Percentiles rank a stretch among this genome's conserved stretches.
phyloP scores from a whole-genome alignment of 208 protist species.

The Wallacemonas rigidus region DNA sequence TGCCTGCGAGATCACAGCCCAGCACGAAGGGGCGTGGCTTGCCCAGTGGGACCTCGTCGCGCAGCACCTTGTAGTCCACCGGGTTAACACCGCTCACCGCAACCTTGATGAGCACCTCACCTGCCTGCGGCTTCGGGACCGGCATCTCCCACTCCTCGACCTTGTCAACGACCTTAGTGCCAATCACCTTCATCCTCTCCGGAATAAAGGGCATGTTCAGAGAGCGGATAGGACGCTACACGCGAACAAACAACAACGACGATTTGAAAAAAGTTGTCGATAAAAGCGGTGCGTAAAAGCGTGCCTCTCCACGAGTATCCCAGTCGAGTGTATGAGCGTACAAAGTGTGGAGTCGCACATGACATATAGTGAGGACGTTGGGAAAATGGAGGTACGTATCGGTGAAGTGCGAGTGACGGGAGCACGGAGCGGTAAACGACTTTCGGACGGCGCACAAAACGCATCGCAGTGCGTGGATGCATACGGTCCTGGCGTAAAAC shows the following conservation, averaged over 20 bases:
- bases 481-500: no score
- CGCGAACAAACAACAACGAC: neutral
- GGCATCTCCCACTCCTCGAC: slow-evolving; percentile 21
- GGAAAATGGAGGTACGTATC: no score
- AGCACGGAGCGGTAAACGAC: no score
- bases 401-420: no score
- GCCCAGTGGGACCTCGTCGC: slow-evolving; percentile 18
- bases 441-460: no score
- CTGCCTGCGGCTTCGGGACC: slow-evolving; percentile 16
- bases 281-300: neutral
- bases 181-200: slow-evolving; percentile 19
- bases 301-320: no score
- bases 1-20: slow-evolving; percentile 26
- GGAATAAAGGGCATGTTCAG: slow-evolving; percentile 15
- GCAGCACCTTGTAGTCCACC: slow-evolving; percentile 25
- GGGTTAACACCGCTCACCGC: slow-evolving; percentile 19
- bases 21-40: slow-evolving; percentile 19
- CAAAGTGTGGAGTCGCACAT: neutral
- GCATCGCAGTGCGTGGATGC: no score
- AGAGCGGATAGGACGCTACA: no score
- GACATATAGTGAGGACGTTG: no score
- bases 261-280: neutral
- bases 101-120: slow-evolving; percentile 27
- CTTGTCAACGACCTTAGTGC: neutral
- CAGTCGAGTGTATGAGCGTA: neutral